Evolutionary conservation across 495 filamentous ascomycete species (phyloP).

Genomic region (Hypomontagnella monticulosa): DNA sequence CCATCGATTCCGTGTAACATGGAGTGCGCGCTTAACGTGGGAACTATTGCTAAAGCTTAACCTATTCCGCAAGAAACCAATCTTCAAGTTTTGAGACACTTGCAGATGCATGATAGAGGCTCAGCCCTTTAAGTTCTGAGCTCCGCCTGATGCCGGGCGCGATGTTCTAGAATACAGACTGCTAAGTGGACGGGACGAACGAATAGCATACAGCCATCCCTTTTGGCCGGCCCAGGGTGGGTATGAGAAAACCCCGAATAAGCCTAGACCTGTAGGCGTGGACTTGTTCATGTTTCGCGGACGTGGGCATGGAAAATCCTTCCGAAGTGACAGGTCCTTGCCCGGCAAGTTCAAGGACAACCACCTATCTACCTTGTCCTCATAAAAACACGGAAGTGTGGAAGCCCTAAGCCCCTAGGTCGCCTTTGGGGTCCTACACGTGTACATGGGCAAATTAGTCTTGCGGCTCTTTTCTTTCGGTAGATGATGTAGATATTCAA

Average conservation of each 20-base stretch:
- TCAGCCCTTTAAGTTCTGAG: constrained; percentile 28
- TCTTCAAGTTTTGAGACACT: constrained; percentile 24
- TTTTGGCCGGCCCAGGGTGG: constrained; percentile 13
- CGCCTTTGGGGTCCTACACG: constrained; percentile 32
- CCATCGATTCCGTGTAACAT: constrained; percentile 30
- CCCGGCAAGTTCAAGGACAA: constrained; percentile 11
- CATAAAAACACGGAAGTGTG: constrained; percentile 5
- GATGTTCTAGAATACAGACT: constrained; percentile 3
- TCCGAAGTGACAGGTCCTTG: constrained; percentile 6
- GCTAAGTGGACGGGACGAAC: constrained; percentile 14
- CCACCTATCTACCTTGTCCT: constrained; percentile 14
- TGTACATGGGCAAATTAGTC: constrained; percentile 21
- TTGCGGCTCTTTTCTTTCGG: constrained; percentile 36
- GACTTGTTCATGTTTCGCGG: constrained; percentile 13
- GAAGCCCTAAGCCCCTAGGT: constrained; percentile 20
- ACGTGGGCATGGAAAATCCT: constrained; percentile 6
- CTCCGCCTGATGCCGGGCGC: constrained; percentile 3
- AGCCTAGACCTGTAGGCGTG: constrained; percentile 8
- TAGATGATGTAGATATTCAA: constrained; percentile 12
- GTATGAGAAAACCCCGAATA: neutral
- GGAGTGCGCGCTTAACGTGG: constrained; percentile 29
- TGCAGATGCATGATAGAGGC: constrained; percentile 27
- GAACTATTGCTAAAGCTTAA: neutral
- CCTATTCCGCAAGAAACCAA: constrained; percentile 21
- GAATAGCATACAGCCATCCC: neutral